Evolutionary conservation across 805 yeast genomes (phyloP).

Genomic region (Kuraishia piskuri): DNA sequence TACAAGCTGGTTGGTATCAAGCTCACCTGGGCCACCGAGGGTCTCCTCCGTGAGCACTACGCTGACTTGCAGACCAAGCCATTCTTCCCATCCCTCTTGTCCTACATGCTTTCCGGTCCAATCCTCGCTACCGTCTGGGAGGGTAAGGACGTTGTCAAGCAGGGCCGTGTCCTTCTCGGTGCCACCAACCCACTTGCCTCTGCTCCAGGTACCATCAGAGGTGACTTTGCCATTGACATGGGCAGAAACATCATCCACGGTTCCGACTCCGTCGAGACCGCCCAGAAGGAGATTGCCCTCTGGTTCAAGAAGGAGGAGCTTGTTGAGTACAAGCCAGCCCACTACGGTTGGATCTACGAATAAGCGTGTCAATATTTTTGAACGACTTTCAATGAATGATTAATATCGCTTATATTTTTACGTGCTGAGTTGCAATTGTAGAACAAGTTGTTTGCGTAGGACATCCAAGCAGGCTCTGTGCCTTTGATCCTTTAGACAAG

Average conservation of each 20-base stretch:
- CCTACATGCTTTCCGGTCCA: slow-evolving; percentile 98
- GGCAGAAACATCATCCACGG: slow-evolving; percentile 99
- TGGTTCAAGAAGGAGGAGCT: slow-evolving; percentile 99
- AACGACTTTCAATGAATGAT: too few species aligned
- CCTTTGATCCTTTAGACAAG: too few species aligned
- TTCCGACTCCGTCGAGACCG: slow-evolving; percentile 97
- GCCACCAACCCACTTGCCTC: slow-evolving; percentile 97
- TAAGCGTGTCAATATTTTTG: slow-evolving; percentile 27
- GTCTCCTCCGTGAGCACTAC: slow-evolving; percentile 87
- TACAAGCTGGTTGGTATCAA: slow-evolving; percentile 95
- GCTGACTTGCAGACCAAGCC: slow-evolving; percentile 93
- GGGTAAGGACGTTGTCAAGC: slow-evolving; percentile 99
- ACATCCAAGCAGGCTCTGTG: too few species aligned
- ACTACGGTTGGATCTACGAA: slow-evolving; percentile 90
- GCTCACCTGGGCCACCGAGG: slow-evolving; percentile 81
- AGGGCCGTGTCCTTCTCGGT: slow-evolving; percentile 96
- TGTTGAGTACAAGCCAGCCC: slow-evolving; percentile 81
- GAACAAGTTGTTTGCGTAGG: too few species aligned
- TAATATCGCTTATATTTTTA: too few species aligned
- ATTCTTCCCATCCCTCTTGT: slow-evolving; percentile 93
- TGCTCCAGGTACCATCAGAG: slow-evolving; percentile 99
- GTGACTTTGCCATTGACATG: slow-evolving; percentile 96
- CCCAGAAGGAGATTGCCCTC: slow-evolving; percentile 88
- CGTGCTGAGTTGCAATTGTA: too few species aligned
- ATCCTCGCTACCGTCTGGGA: slow-evolving; percentile 99